These are phyloP conservation scores for Puccinia hordei DNA, from an alignment of 1,284 basidiomycete genomes.

Conservation along the genomic window DNA sequence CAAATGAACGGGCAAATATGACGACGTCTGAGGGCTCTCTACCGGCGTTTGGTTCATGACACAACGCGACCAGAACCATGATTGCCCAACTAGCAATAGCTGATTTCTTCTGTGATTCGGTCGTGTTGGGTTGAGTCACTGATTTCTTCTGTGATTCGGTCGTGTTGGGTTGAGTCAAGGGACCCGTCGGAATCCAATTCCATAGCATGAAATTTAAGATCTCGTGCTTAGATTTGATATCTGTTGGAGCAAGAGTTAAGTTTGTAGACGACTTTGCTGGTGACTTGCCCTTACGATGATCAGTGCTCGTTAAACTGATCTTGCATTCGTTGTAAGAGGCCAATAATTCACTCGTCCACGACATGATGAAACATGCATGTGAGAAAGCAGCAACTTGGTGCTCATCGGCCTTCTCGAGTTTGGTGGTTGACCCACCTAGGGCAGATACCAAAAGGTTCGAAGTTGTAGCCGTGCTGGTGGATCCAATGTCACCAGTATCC, in stretches of 20 bases:
- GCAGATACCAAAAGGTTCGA: conserved; percentile 18
- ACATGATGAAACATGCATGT: conserved; percentile 85
- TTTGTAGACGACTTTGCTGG: conserved; percentile 65
- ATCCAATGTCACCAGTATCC: neutral
- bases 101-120: conserved; percentile 59
- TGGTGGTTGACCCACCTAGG: neutral
- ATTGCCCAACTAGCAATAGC: conserved; percentile 71
- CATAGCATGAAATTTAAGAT: conserved; percentile 73
- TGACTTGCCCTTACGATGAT: conserved; percentile 68
- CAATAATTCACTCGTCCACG: conserved; percentile 84
- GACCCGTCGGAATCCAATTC: conserved; percentile 58
- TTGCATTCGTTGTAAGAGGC: conserved; percentile 94
- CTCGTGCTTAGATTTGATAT: conserved; percentile 57
- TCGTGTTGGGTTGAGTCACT: no score
- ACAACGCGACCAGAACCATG: conserved; percentile 86
- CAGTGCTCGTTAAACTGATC: conserved; percentile 77
- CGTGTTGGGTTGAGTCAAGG: conserved; percentile 55
- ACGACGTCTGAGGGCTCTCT: conserved; percentile 79
- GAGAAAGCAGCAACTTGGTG: conserved; percentile 62
- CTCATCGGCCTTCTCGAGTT: conserved; percentile 40
- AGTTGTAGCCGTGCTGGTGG: neutral
- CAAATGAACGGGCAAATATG: conserved; percentile 80
- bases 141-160: no score
- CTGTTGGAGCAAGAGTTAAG: conserved; percentile 64
- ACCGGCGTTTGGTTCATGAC: conserved; percentile 73